Evolutionary conservation across 768 basidiomycete species (phyloP).

Genomic region (Candolleomyces aberdarensis): DNA sequence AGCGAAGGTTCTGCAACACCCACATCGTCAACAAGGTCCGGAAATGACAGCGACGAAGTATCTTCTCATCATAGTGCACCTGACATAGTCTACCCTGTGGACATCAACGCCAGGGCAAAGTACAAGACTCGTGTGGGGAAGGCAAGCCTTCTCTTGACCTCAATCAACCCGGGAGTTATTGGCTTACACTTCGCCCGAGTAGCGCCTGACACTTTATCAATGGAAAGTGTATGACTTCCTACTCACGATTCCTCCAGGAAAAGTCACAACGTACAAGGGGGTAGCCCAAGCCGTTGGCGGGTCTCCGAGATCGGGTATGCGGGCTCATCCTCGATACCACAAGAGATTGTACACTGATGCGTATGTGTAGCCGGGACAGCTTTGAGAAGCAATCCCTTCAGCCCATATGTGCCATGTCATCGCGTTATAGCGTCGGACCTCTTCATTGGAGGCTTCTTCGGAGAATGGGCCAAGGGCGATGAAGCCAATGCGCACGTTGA

Average conservation of each 20-base stretch:
- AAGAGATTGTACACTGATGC: background rate
- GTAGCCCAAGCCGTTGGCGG: slow-evolving; percentile 51
- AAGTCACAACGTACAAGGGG: slow-evolving; percentile 56
- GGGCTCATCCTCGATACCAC: background rate
- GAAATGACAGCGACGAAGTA: background rate
- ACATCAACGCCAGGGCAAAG: slow-evolving; percentile 20
- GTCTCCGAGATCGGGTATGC: slow-evolving; percentile 60
- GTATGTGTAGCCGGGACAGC: slow-evolving; percentile 53
- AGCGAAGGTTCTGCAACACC: background rate
- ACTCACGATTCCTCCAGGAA: slow-evolving; percentile 45
- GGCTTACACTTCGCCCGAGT: background rate
- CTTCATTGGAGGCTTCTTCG: slow-evolving; percentile 61
- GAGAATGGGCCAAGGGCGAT: slow-evolving; percentile 53
- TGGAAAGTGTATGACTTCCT: slow-evolving; percentile 62
- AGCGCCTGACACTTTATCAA: slow-evolving; percentile 51
- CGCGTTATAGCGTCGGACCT: slow-evolving; percentile 61
- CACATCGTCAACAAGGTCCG: background rate
- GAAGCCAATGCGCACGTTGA: slow-evolving; percentile 39
- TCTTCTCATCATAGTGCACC: background rate
- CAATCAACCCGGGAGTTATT: background rate
- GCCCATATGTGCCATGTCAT: slow-evolving; percentile 67
- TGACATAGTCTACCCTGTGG: slow-evolving; percentile 23
- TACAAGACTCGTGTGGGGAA: slow-evolving; percentile 35
- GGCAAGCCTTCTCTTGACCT: slow-evolving; percentile 17
- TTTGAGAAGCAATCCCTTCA: slow-evolving; percentile 62